Base-by-base conservation (phyloP, 257 asterid species). In the Gynochthodes officinalis region DNA sequence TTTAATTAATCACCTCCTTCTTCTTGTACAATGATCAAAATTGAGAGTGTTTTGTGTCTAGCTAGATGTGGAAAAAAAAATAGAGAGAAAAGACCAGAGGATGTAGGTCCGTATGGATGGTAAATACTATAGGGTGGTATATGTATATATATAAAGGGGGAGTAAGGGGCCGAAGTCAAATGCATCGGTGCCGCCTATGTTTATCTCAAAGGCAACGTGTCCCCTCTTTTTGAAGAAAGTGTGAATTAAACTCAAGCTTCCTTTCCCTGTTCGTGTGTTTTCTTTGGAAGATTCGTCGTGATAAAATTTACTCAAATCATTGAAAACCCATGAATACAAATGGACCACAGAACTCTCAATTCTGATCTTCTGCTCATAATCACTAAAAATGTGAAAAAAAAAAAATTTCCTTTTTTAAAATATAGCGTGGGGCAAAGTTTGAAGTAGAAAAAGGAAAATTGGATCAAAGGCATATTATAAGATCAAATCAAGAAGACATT, bases 171-270 rank as follows among this genome's bases (percentile, higher is more conserved):
- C 49, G 30, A 72, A 62, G 84, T 79, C 83, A 78, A 79, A 67
- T 12, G 79, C 84, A 77, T 79, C 82, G 86, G 86, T 79, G 86
- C 96, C 97, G 95, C 84, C 95, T 54, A 78, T 84, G 87, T 87
- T 81, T 80, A 85, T 80, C 76, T 67, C 80, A 61, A n/a, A 37
- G 71, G 88, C 89, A 77, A 91, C 97, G 97, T 91, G 97, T 88
- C 97, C 85, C 78, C 54, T 21, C 9, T 69, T 72, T 72, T 65
- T 54, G 69, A 72, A 78, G 64, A 78, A 79, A 77, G 74, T 67
- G 72, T 77, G 79, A 72, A 50, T 75, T 63, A 77, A 63, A 73
- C 76, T 66, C 66, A 18, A 13, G 16, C 46, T n/a, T 30, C 28
- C 62, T 6, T 15, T 35, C 53, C 42, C 37, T 32, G 12, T 67